Base-by-base conservation (phyloP, 208 protist genomes). In the Leishmania amazonensis region DNA sequence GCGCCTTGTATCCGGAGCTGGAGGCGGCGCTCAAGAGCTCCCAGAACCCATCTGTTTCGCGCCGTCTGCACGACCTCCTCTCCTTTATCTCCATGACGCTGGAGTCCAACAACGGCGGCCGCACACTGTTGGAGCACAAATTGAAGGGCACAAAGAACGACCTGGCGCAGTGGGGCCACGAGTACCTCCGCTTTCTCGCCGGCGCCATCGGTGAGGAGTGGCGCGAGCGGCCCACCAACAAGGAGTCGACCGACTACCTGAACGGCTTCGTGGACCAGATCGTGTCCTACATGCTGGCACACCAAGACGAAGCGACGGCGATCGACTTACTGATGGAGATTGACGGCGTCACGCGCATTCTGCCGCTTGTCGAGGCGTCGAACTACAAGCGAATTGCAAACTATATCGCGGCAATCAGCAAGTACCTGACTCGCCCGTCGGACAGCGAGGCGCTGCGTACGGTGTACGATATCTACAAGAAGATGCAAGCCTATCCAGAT, bases 71-170 rank as follows among this genome's bases (percentile, higher is more conserved):
- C 57, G 99, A 99, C 85, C 91, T 99, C 31, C 83, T 99, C n/a
- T 99, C 98, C 17, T 97, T 99, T 79, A 89, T 99, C 17, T 98
- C 98, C 45, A 99, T 99, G 98, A 99, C 99, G 13, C 89, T 99
- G 80, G 89, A 98, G 92, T 79, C 94, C 72, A 83, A 91, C 73
- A 86, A 94, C 75, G 87, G 82, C 65, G 84, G 90, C 67, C 89
- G 87, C 73, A 92, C 94, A 38, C 88, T 96, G 13, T 90, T 99
- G 40, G 93, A 99, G 77, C 99, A 98, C 89, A 99, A 99, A 81
- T 89, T 99, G 54, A 81, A 97, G 47, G 99, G 99, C 42, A 95
- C 95, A n/a, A 90, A 80, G 21, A 94, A 98, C 71, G 95, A 99
- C 62, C 84, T 99, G 13, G 98, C 92, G 8, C 70, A 90, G 57